Evolutionary conservation across 768 basidiomycete species (phyloP), one percentile per base, ranked within the genome.

Genomic region (Naganishia antarctica): DNA sequence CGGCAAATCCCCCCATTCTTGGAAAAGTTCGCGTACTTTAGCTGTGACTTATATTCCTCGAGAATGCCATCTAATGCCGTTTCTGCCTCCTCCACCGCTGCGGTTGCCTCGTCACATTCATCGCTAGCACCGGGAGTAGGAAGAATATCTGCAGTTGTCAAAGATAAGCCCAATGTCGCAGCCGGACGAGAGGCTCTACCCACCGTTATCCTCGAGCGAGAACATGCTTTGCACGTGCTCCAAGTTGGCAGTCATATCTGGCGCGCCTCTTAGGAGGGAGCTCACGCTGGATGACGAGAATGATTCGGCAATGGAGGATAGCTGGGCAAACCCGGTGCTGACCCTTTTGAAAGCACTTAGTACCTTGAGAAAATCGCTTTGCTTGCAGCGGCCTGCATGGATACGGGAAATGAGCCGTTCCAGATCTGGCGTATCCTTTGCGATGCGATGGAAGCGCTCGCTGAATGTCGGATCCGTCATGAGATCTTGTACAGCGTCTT

Each of bases 361-460:
- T 25, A 94, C 88, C 74, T 86, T 89, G 68, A 87, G 74, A 75
- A 99, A 99, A 71, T 96, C 91, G 69, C 83, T 85, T 66, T 92
- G 84, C 75, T 84, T 87, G 78, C 90, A 90, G 63, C 86, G 89
- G 74, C 88, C 91, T 13, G 93, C 93, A 73, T 98, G 96, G 61
- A 98, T 88, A 40, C 96, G 87, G 12, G 92, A 92, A 11, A 99
- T 86, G 63, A 96, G 85, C 15, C 96, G 89, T 74, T 98, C 91
- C 9, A 94, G 82, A 75, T 98, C 94, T 6, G 92, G 92, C 7
- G 96, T 75, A 15, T 87, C 86, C 77, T 90, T 91, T 9, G 86
- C 87, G 23, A 92, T 75, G 53, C 83, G 81, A 23, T 81, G 83
- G 76, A 98, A 98, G 0, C 85, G 82, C 5, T 80, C 81, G 70